Evolutionary conservation across 192 early-diverging fungal genomes (phyloP), one percentile per base, ranked within the genome.

Genomic region (Haplosporangium gracile): DNA sequence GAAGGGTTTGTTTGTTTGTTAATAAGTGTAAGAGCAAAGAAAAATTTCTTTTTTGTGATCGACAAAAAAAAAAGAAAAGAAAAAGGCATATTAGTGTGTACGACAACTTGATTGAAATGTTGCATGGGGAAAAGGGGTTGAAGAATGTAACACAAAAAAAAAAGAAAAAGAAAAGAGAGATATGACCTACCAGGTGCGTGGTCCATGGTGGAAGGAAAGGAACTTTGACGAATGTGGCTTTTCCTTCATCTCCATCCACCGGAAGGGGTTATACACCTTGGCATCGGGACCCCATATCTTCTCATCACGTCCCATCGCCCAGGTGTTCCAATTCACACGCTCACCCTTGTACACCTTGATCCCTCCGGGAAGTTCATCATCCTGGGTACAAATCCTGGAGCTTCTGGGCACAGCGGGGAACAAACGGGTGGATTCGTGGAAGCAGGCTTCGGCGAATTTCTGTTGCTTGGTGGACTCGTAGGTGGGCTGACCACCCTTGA

Each of bases 251-350:
- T 94, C 76, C 49, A 22, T 5, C 92, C 94, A 96, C 13, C 94
- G 89, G 55, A 94, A 91, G 38, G 95, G 95, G 10, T 88, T 82
- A 80, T 93, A 96, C 49, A 90, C 80, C 47, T 77, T 82, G 5
- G 93, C 94, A 82, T 95, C 92, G 22, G 77, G 57, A 32, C 95
- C 95, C 95, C 94, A 95, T n/a, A 93, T 78, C 32, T 85, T 47
- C 63, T 81, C 68, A n/a, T 74, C 76, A 76, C 93, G 79, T 1
- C 92, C 95, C 88, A 93, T 90, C 20, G 77, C 79, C 26, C 87
- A 96, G 7, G 84, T 78, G 26, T 43, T 78, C 89, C 89, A 95
- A 0, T 39, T 70, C 0, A 95, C 82, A 40, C 51, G 51, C 9
- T 91, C 88, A 13, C 94, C 94, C 53, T 90, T 91, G 26, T 84